These are phyloP conservation scores for Begonia masoniana DNA, from an alignment of 306 rosid genomes.

Conservation along the genomic window DNA sequence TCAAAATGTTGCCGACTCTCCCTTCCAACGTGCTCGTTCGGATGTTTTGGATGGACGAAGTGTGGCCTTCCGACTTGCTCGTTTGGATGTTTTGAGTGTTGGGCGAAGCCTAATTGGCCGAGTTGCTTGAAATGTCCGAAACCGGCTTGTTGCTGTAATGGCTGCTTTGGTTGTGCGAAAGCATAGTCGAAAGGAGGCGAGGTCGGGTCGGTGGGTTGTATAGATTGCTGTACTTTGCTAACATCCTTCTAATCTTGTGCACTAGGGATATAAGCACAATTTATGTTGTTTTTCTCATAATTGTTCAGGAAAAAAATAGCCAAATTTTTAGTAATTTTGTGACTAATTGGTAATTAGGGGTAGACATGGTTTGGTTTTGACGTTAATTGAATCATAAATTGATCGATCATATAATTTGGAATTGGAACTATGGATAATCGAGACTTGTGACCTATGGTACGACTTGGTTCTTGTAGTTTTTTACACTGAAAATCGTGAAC, in stretches of 20 bases:
- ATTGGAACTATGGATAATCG: too few relatives aligned
- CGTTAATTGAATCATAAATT: too few relatives aligned
- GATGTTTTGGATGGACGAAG: conserved; percentile 8
- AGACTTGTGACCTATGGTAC: too few relatives aligned
- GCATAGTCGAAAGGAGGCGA: neutral
- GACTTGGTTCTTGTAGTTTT: too few relatives aligned
- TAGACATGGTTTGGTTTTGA: too few relatives aligned
- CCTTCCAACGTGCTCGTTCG: conserved; percentile 20
- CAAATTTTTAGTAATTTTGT: too few relatives aligned
- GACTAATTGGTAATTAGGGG: too few relatives aligned
- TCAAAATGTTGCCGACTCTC: conserved; percentile 13
- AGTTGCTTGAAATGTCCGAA: neutral
- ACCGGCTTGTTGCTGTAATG: neutral
- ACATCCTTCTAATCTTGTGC: neutral
- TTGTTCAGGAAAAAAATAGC: too few relatives aligned
- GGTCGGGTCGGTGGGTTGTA: neutral
- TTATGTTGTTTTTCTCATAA: too few relatives aligned
- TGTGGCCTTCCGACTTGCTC: conserved; percentile 13
- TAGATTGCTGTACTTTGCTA: neutral
- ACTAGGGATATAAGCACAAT: neutral
- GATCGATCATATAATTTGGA: too few relatives aligned
- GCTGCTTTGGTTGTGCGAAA: neutral
- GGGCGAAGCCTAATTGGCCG: conserved; percentile 21
- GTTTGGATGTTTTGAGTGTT: conserved; percentile 28
- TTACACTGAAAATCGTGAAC: too few relatives aligned